Percentiles rank a stretch among this genome's conserved stretches.
These are phyloP conservation scores for Trichoderma parareesei DNA, from an alignment of 495 filamentous ascomycete species.

Conservation along the genomic window DNA sequence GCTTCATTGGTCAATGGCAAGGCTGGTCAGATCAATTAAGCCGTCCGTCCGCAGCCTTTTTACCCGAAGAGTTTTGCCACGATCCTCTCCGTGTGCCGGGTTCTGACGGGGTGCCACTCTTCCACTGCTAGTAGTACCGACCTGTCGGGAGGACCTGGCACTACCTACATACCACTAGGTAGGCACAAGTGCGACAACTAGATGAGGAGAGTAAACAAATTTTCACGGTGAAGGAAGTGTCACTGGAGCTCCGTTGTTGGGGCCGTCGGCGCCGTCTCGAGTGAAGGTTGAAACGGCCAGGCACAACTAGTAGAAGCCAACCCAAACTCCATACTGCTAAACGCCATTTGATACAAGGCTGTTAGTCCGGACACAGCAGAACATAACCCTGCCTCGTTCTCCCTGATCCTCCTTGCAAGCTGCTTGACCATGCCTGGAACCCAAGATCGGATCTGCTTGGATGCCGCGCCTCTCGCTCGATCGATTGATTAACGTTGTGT, in stretches of 20 bases:
- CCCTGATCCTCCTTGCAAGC: too few relatives aligned
- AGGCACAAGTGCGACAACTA: background rate
- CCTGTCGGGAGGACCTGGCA: background rate
- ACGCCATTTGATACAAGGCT: background rate
- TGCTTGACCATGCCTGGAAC: background rate
- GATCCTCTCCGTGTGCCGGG: background rate
- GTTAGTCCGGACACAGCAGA: background rate
- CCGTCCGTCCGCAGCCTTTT: background rate
- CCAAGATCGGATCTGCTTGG: background rate
- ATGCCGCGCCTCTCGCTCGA: background rate
- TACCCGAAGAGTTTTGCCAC: conserved; percentile 5
- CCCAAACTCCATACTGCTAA: background rate
- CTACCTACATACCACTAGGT: too few relatives aligned
- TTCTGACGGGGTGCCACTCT: background rate
- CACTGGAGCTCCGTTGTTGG: background rate
- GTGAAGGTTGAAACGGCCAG: background rate
- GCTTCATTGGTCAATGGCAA: background rate
- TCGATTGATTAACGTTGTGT: conserved; percentile 4
- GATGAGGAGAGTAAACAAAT: background rate
- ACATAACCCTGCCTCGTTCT: background rate
- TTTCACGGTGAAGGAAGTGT: background rate
- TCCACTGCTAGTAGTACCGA: background rate
- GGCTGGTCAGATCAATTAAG: background rate
- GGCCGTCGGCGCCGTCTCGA: background rate
- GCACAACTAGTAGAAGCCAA: background rate